Evolutionary conservation across 345 rosid species (phyloP), one percentile per base, ranked within the genome.

Genomic region (Eucalyptus grandis): DNA sequence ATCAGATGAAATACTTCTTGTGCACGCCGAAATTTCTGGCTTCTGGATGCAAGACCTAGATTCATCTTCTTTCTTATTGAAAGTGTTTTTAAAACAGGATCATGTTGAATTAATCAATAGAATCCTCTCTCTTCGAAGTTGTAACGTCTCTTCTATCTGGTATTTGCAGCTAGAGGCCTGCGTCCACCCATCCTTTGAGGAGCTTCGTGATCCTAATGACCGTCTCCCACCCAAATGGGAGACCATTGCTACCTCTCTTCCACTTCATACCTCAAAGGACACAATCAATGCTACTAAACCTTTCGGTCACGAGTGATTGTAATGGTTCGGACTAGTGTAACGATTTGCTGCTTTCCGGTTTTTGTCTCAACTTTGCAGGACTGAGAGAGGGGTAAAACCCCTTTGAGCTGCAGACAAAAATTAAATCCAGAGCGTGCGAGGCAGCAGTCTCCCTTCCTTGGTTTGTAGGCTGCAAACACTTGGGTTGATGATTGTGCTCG

Each of bases 261-360:
- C 82, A 16, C 82, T 72, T 69, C 43, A 69, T 9, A 34, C 7
- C 12, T 69, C 44, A 5, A 2, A 24, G 43, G 0, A 69, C 44
- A 14, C 37, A 1, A n/a, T 65, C 77, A 65, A 65, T 65, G 80
- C 22, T 31, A 3, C 13, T 8, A 67, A 67, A 67, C 43, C 43
- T 8, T 0, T 69, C 43, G 0, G 43, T 16, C 24, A 5, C 6
- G 24, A 31, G 80, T 69, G 80, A 69, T 15, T 16, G 17, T 17
- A 69, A 69, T 6, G 11, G 24, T 34, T 69, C 81, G 81, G 81
- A 34, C 44, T 17, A 9, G 81, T 17, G 44, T 17, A 69, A 17
- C 44, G 11, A 69, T 34, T 34, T 34, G 81, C 81, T 69, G 43
- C 81, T 69, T 34, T 69, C 43, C 2, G 81, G 81, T 40, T 34